phyloP scores from a whole-genome alignment of 2,329 filamentous ascomycete species.

The Exophiala bonariae region DNA sequence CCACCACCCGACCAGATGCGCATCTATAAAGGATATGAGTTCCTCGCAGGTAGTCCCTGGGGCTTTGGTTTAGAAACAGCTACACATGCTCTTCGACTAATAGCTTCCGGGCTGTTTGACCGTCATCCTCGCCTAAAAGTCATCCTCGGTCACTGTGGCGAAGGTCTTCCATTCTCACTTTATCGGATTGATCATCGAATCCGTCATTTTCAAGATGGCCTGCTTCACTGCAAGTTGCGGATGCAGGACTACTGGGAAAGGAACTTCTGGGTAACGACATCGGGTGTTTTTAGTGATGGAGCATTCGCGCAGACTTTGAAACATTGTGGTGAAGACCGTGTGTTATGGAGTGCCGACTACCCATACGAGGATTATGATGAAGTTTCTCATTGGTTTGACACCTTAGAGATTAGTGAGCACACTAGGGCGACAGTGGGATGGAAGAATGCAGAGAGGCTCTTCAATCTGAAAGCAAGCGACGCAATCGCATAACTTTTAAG shows the following conservation, averaged over 20 bases:
- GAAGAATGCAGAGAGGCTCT: slow-evolving; percentile 48
- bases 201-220: slow-evolving; percentile 1
- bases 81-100: slow-evolving; percentile 56
- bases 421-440: slow-evolving; percentile 45
- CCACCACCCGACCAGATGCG: slow-evolving; percentile 55
- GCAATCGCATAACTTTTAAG: too few species aligned
- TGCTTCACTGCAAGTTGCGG: background rate
- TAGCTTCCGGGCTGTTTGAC: slow-evolving; percentile 53
- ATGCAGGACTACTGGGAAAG: slow-evolving; percentile 5
- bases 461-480: slow-evolving; percentile 27
- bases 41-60: slow-evolving; percentile 60
- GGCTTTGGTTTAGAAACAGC: slow-evolving; percentile 61
- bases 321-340: slow-evolving; percentile 1
- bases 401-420: slow-evolving; percentile 37
- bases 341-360: slow-evolving; percentile 21
- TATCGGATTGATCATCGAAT: slow-evolving; percentile 44
- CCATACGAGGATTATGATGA: slow-evolving; percentile 42
- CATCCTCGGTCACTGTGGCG: slow-evolving; percentile 52
- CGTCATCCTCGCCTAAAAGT: slow-evolving; percentile 48
- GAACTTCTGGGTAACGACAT: slow-evolving; percentile 9
- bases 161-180: slow-evolving; percentile 53
- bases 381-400: slow-evolving; percentile 46
- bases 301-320: background rate
- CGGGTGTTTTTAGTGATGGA: background rate
- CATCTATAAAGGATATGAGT: slow-evolving; percentile 58